These are phyloP conservation scores for Pestalotiopsis fici DNA, from an alignment of 2,329 filamentous ascomycete species.

Conservation along the genomic window DNA sequence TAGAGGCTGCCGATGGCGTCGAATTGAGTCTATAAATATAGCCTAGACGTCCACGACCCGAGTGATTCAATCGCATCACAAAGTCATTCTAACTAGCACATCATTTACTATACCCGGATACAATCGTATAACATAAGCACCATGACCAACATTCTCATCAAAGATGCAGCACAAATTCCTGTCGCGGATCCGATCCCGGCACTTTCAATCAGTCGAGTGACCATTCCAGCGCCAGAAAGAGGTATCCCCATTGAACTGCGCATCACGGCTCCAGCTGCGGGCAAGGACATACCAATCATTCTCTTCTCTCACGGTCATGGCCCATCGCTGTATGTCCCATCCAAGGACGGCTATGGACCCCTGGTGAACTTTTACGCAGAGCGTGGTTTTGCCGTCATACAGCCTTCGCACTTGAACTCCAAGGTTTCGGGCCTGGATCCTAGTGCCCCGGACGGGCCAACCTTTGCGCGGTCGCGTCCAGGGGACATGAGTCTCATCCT, in stretches of 20 bases:
- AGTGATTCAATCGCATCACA: neutral
- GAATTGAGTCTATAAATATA: neutral
- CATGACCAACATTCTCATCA: conserved; percentile 21
- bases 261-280: conserved; percentile 34
- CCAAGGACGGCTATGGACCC: conserved; percentile 41
- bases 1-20: neutral
- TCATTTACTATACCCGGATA: neutral
- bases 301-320: conserved; percentile 43
- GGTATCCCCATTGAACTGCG: conserved; percentile 32
- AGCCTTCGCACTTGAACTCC: conserved; percentile 42
- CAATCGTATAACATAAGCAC: conserved; percentile 7
- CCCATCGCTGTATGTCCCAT: conserved; percentile 37
- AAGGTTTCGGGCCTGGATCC: conserved; percentile 24
- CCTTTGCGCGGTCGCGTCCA: conserved; percentile 33
- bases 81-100: neutral
- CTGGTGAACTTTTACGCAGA: conserved; percentile 41
- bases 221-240: conserved; percentile 25
- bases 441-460: conserved; percentile 17
- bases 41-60: neutral
- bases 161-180: conserved; percentile 32
- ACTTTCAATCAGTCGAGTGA: conserved; percentile 30
- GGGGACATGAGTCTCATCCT: conserved; percentile 37
- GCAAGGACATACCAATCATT: conserved; percentile 35
- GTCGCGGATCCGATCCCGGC: conserved; percentile 28
- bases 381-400: conserved; percentile 42